Evolutionary conservation across 495 filamentous ascomycete genomes (phyloP), one percentile per base, ranked within the genome.

Genomic region (Entonaema liquescens): DNA sequence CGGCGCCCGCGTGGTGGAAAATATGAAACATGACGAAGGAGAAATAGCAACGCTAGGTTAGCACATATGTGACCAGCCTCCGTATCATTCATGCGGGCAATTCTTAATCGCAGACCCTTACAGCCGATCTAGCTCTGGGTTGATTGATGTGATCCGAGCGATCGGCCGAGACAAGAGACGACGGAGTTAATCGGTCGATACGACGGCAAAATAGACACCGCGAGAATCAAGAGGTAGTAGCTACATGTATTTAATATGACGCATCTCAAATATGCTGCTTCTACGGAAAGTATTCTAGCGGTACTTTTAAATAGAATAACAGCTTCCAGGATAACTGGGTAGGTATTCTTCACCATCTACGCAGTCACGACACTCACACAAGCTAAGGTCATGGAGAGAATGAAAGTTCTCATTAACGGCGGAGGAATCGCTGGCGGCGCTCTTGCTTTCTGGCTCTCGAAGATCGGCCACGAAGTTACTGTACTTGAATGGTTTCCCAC

Each of bases 391-490:
- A 78, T 76, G 67, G 28, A 70, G n/a, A 59, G 17, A 42, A 63
- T 81, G 12, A 80, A 78, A 59, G 71, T 88, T 65, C 79, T 88
- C 54, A 83, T 88, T 65, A 74, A 71, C 44, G 85, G 86, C 49
- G 85, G 76, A 15, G 75, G 77, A 5, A 75, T 81, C 49, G 77
- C 78, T 31, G 79, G 79, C 19, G 82, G 83, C 15, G 78, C 83
- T 6, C 67, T 83, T 36, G 86, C 87, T 23, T 87, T 81, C 73
- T 88, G 81, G 82, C 75, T 88, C 21, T 77, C 81, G 21, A 85
- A 83, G 72, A 72, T 83, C 23, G 85, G 83, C 42, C 80, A 81
- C 66, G 63, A 81, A 12, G 77, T 89, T 58, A 88, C 86, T 6
- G 70, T 88, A 23, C 78, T 87, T 67, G 86, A 89, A 68, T 79